Base-by-base conservation (phyloP, 2,329 filamentous ascomycete genomes). In the Aspergillus intermedius region DNA sequence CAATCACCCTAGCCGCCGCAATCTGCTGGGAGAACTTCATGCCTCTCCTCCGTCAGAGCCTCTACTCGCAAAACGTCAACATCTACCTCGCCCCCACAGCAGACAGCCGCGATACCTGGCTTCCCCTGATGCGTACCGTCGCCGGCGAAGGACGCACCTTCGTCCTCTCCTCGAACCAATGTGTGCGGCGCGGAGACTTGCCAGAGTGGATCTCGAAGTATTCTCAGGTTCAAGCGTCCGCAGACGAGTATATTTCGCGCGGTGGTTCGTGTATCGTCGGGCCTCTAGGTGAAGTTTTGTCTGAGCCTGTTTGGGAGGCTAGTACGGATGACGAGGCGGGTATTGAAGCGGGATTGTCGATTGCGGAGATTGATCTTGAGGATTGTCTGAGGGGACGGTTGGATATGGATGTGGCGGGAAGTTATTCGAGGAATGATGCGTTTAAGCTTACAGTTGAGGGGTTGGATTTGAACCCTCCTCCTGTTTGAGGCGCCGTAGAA, bases 11-110 rank as follows among this genome's bases (percentile, higher is more conserved):
- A 51, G 91, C 86, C 0, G 83, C 87, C 3, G 91, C 90, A 3
- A 94, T 97, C 56, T 95, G 91, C 75, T 96, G 91, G 91, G 91
- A 97, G 68, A 95, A 88, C 67, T 95, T 91, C 72, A 96, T 95
- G 90, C 91, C 91, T 0, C 74, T 96, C 15, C 75, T 96, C 6
- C 81, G 91, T 15, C 87, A 95, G 64, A 79, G 82, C 13, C 76
- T 96, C 34, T 97, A 96, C 67, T 79, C 82, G 2, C 91, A 96
- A 68, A 95, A 95, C 63, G 83, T 96, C 60, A 95, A 95, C 65
- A 72, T 96, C 10, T 96, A 91, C 69, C 80, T 96, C 2, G 90
- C 91, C 0, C 91, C 91, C 0, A 96, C 91, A 0, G 91, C 91
- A 1, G 91, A 96, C 70, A 81, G 77, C 17, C 78, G 91, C 52